phyloP scores from a whole-genome alignment of 2,329 filamentous ascomycete species.

The Fusarium mundagurra region DNA sequence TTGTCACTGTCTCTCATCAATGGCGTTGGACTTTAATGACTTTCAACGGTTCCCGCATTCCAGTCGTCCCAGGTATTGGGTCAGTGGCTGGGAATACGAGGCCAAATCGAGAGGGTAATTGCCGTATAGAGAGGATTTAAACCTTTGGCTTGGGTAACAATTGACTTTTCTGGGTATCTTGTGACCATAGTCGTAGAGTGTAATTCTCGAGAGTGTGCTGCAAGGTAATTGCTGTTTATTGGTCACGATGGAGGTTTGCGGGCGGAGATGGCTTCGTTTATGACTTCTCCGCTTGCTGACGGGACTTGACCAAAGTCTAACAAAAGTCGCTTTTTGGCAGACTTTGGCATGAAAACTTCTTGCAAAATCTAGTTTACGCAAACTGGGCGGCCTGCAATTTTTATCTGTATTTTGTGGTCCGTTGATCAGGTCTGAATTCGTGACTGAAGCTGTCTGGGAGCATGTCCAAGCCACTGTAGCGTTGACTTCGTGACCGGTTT shows the following conservation, averaged over 20 bases:
- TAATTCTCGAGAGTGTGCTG: neutral
- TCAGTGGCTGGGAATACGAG: neutral
- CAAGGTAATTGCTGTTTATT: neutral
- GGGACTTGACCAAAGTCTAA: neutral
- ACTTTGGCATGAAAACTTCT: neutral
- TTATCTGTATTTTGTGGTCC: no score
- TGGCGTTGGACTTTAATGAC: neutral
- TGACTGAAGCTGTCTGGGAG: neutral
- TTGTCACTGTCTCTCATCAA: neutral
- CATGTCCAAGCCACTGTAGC: no score
- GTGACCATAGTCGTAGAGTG: neutral
- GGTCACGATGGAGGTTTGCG: neutral
- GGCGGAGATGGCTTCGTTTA: neutral
- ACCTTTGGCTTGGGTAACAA: neutral
- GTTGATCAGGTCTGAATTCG: no score
- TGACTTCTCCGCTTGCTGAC: neutral
- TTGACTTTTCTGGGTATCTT: neutral
- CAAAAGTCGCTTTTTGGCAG: neutral
- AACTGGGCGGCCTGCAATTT: no score
- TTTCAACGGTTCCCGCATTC: constrained; percentile 1
- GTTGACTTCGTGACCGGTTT: neutral
- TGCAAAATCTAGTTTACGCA: no score
- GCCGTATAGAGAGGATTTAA: neutral
- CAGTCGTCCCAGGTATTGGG: neutral
- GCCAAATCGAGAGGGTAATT: neutral